These are phyloP conservation scores for Blastomyces parvus DNA, from an alignment of 2,329 filamentous ascomycete genomes.

Conservation along the genomic window DNA sequence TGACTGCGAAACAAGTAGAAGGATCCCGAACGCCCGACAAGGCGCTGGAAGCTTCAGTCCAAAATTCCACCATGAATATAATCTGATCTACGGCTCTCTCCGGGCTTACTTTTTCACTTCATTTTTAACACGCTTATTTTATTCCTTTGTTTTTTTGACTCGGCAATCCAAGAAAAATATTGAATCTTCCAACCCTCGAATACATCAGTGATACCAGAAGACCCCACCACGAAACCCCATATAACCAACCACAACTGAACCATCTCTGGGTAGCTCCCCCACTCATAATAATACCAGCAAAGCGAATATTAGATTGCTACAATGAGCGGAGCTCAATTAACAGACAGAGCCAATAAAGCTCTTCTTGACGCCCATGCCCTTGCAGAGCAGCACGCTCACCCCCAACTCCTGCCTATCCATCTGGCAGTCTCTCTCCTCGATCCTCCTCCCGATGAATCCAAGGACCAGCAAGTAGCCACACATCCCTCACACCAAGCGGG, in stretches of 20 bases:
- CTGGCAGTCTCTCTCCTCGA: conserved; percentile 55
- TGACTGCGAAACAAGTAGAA: conserved; percentile 3
- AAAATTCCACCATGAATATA: not conserved
- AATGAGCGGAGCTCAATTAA: conserved; percentile 58
- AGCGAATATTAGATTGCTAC: conserved; percentile 12
- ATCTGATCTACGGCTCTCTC: not conserved
- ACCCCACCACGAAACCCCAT: not conserved
- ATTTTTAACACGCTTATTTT: not conserved
- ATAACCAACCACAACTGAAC: not conserved
- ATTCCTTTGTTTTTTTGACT: not conserved
- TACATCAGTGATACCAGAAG: not conserved
- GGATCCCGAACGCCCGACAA: not conserved
- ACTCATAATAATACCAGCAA: not conserved
- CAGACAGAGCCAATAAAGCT: conserved; percentile 82
- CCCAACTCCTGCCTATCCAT: conserved; percentile 82
- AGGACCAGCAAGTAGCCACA: conserved; percentile 60
- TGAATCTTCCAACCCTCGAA: not conserved
- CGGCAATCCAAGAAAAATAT: not conserved
- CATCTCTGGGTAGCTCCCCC: not conserved
- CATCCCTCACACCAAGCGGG: conserved; percentile 57
- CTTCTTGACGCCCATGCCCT: conserved; percentile 80
- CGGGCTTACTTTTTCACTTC: not conserved
- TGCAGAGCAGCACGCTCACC: conserved; percentile 81
- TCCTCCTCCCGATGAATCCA: conserved; percentile 48
- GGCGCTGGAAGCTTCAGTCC: not conserved